Percentiles rank a stretch among this genome's conserved stretches.
phyloP scores from a whole-genome alignment of 2,329 filamentous ascomycete species.

The Leptoxyphium fumago region DNA sequence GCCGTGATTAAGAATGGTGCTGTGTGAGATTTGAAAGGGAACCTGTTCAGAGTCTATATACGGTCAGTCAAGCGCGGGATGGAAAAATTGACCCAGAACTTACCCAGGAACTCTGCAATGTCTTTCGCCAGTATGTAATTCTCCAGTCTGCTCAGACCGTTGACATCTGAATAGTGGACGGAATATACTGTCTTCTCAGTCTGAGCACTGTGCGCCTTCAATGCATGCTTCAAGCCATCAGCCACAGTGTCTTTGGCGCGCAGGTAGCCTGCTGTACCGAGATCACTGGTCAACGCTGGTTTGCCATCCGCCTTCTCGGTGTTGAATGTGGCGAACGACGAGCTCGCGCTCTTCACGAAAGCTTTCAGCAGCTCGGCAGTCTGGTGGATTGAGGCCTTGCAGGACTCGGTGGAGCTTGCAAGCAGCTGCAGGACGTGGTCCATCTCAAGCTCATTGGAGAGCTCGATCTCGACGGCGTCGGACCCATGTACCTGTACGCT shows the following conservation, averaged over 20 bases:
- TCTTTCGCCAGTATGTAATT: slow-evolving; percentile 23
- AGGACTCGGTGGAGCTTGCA: slow-evolving; percentile 14
- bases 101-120: slow-evolving; percentile 18
- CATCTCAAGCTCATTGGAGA: slow-evolving; percentile 15
- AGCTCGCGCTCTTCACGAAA: slow-evolving; percentile 15
- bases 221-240: slow-evolving; percentile 15
- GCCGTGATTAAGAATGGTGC: slow-evolving; percentile 17
- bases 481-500: slow-evolving; percentile 10
- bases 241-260: slow-evolving; percentile 19
- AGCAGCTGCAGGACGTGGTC: slow-evolving; percentile 21
- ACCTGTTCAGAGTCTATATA: slow-evolving; percentile 14
- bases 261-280: slow-evolving; percentile 14
- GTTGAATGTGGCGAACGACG: slow-evolving; percentile 17
- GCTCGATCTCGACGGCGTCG: slow-evolving; percentile 15
- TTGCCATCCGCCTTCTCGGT: slow-evolving; percentile 17
- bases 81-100: slow-evolving; percentile 1
- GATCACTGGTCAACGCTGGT: slow-evolving; percentile 13
- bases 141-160: slow-evolving; percentile 21
- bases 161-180: slow-evolving; percentile 22
- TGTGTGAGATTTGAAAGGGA: slow-evolving; percentile 19
- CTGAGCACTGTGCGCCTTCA: slow-evolving; percentile 11
- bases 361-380: slow-evolving; percentile 14
- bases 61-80: neutral
- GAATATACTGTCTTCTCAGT: slow-evolving; percentile 13
- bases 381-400: slow-evolving; percentile 13